Evolutionary conservation across 306 rosid species (phyloP).

Genomic region (Casuarina equisetifolia): DNA sequence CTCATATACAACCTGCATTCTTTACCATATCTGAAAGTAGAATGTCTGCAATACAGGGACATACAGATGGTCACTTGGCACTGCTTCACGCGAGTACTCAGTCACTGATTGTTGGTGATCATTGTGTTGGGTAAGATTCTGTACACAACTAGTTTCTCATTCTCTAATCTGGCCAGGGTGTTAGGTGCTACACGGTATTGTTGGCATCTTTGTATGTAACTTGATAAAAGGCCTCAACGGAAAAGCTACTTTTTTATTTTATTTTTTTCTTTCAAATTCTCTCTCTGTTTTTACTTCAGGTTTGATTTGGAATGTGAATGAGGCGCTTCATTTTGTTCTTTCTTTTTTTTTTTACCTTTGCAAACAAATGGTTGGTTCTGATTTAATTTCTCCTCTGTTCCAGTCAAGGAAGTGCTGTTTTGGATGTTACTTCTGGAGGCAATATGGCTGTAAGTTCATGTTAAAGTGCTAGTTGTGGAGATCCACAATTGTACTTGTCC

Average conservation of each 20-base stretch:
- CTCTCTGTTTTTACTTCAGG: neutral
- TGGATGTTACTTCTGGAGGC: constrained; percentile 77
- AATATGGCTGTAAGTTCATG: constrained; percentile 77
- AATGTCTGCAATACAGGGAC: constrained; percentile 56
- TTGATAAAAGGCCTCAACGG: neutral
- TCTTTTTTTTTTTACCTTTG: neutral
- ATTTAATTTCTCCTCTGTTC: constrained; percentile 39
- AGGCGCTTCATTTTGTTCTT: neutral
- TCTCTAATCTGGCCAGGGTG: too few relatives aligned
- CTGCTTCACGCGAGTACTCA: constrained; percentile 67
- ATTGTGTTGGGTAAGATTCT: constrained; percentile 84
- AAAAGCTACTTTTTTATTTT: too few relatives aligned
- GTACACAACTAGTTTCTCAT: constrained; percentile 1
- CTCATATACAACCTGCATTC: neutral
- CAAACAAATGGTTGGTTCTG: constrained; percentile 11
- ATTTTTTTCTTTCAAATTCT: neutral
- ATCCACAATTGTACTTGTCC: neutral
- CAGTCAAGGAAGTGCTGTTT: constrained; percentile 86
- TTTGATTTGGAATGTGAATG: neutral
- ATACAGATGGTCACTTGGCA: constrained; percentile 93
- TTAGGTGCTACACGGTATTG: neutral
- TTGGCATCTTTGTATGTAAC: neutral
- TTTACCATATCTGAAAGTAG: constrained; percentile 9
- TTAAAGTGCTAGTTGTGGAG: neutral
- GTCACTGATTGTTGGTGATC: constrained; percentile 87